Evolutionary conservation across 2,329 filamentous ascomycete species (phyloP).

Genomic region (Tothia fuscella): DNA sequence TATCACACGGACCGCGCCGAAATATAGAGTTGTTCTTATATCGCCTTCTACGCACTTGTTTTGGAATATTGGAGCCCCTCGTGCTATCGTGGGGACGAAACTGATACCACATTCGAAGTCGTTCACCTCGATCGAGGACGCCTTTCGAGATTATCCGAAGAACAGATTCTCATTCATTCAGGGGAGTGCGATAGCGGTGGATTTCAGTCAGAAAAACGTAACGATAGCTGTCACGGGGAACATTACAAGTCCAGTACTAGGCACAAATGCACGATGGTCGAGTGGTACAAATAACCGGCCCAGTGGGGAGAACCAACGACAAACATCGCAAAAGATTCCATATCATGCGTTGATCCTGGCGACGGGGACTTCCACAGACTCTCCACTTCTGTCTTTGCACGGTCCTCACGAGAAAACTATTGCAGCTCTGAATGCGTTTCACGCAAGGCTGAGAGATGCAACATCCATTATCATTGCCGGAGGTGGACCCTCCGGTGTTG

Average conservation of each 20-base stretch:
- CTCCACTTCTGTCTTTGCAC: constrained; percentile 24
- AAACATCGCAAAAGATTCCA: constrained; percentile 15
- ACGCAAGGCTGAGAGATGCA: constrained; percentile 19
- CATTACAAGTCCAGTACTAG: constrained; percentile 5
- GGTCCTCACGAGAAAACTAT: constrained; percentile 23
- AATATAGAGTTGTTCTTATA: constrained; percentile 25
- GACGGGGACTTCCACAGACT: constrained; percentile 25
- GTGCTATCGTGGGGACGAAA: constrained; percentile 24
- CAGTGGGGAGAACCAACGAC: not conserved
- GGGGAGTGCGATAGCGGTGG: constrained; percentile 20
- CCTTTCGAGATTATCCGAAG: constrained; percentile 22
- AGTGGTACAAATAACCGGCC: not conserved
- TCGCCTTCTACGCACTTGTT: constrained; percentile 25
- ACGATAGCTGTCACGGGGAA: constrained; percentile 10
- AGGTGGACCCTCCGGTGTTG: constrained; percentile 25
- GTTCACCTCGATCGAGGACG: constrained; percentile 24
- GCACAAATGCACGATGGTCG: too few species aligned
- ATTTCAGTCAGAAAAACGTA: constrained; percentile 18
- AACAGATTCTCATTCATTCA: constrained; percentile 27
- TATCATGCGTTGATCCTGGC: constrained; percentile 27
- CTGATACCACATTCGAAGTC: constrained; percentile 22
- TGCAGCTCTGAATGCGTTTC: constrained; percentile 20
- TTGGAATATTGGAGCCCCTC: constrained; percentile 28
- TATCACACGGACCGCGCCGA: constrained; percentile 15
- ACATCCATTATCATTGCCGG: constrained; percentile 25